phyloP scores from a whole-genome alignment of 495 filamentous ascomycete genomes.

The Daldinia caldariorum region DNA sequence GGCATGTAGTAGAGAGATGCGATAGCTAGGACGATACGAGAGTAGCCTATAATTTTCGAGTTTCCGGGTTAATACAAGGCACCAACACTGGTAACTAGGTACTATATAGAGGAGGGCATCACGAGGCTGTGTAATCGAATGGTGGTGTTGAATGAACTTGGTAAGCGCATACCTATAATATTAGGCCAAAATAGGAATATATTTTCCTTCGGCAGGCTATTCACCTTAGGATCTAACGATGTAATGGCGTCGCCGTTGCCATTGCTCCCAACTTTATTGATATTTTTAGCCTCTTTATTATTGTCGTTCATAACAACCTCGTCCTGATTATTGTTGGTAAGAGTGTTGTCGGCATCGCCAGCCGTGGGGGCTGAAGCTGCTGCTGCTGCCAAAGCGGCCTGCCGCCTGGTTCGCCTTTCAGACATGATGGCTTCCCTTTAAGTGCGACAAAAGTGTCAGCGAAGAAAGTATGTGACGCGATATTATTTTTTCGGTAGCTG shows the following conservation, averaged over 20 bases:
- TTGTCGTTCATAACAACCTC: slow-evolving; percentile 38
- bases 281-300: not conserved
- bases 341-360: slow-evolving; percentile 22
- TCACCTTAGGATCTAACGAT: slow-evolving; percentile 26
- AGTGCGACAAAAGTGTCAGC: slow-evolving; percentile 1
- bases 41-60: slow-evolving; percentile 71
- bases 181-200: slow-evolving; percentile 97
- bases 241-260: slow-evolving; percentile 45
- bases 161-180: slow-evolving; percentile 75
- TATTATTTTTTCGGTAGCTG: slow-evolving; percentile 13
- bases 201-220: slow-evolving; percentile 69
- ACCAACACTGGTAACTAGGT: not conserved
- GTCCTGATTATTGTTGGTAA: slow-evolving; percentile 21
- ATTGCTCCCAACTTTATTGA: slow-evolving; percentile 19
- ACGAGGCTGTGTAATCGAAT: not conserved
- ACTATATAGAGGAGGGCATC: not conserved
- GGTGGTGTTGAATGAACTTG: slow-evolving; percentile 6
- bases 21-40: slow-evolving; percentile 85
- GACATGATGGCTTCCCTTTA: slow-evolving; percentile 41
- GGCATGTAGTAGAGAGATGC: slow-evolving; percentile 99
- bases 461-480: slow-evolving; percentile 9
- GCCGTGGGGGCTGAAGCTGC: slow-evolving; percentile 7
- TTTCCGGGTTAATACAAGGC: slow-evolving; percentile 25
- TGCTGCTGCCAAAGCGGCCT: slow-evolving; percentile 47
- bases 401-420: slow-evolving; percentile 48